phyloP scores from a whole-genome alignment of 495 filamentous ascomycete genomes.

The Poronia punctata region DNA sequence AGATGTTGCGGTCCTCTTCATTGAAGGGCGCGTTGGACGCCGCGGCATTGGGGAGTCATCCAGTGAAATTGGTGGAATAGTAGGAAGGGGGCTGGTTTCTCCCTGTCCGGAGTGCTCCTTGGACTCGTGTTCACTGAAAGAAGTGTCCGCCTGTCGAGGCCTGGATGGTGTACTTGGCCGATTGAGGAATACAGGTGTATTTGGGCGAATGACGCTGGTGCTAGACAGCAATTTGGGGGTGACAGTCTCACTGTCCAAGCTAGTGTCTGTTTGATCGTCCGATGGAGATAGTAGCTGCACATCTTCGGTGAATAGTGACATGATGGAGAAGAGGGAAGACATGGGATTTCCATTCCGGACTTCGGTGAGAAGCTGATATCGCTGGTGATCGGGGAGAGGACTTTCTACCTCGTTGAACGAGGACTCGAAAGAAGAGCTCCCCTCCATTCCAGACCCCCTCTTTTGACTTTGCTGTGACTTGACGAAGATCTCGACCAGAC shows the following conservation, averaged over 20 bases:
- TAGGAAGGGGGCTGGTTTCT: slow-evolving; percentile 20
- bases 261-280: slow-evolving; percentile 13
- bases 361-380: slow-evolving; percentile 88
- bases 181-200: slow-evolving; percentile 8
- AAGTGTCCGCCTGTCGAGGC: slow-evolving; percentile 1
- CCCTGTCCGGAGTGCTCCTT: slow-evolving; percentile 14
- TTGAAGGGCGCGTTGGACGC: slow-evolving; percentile 3
- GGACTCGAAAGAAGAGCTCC: slow-evolving; percentile 19
- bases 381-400: slow-evolving; percentile 52
- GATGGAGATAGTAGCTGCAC: slow-evolving; percentile 56
- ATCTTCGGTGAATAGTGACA: slow-evolving; percentile 94
- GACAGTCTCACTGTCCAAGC: slow-evolving; percentile 4
- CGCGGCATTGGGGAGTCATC: slow-evolving; percentile 41
- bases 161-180: slow-evolving; percentile 17
- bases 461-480: slow-evolving; percentile 60
- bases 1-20: slow-evolving; percentile 53
- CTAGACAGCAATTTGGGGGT: slow-evolving; percentile 33
- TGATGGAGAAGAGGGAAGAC: slow-evolving; percentile 95
- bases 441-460: slow-evolving; percentile 18
- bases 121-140: slow-evolving; percentile 13
- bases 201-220: slow-evolving; percentile 40
- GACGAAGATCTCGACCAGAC: slow-evolving; percentile 95
- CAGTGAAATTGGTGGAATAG: slow-evolving; percentile 69
- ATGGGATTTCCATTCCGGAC: slow-evolving; percentile 98
- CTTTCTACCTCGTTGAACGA: slow-evolving; percentile 61